These are phyloP conservation scores for Ustilago hordei DNA, from an alignment of 1,284 basidiomycete species.

Conservation along the genomic window DNA sequence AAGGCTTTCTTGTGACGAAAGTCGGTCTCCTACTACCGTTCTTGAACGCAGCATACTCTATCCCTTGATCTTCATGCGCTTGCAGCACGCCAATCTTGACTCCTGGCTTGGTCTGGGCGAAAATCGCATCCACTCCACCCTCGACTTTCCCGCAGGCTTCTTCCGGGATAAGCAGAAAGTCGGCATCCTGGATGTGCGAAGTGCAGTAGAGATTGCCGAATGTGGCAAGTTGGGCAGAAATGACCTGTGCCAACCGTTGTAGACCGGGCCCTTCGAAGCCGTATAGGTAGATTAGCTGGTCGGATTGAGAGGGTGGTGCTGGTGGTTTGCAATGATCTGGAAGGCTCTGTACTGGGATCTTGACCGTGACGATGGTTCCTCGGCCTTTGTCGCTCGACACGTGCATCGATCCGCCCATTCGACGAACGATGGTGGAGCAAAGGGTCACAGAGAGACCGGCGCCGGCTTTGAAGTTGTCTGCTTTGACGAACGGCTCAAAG, in stretches of 20 bases:
- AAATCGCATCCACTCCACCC: slow-evolving; percentile 43
- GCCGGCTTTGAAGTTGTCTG: slow-evolving; percentile 49
- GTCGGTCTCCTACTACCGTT: slow-evolving; percentile 42
- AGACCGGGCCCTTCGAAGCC: slow-evolving; percentile 54
- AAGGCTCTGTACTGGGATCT: slow-evolving; percentile 43
- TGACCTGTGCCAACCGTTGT: slow-evolving; percentile 49
- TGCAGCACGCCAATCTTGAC: slow-evolving; percentile 58
- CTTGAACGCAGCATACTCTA: slow-evolving; percentile 45
- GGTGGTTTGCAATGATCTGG: slow-evolving; percentile 22
- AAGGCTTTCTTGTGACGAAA: slow-evolving; percentile 57
- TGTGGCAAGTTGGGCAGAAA: slow-evolving; percentile 53
- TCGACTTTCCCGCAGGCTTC: slow-evolving; percentile 41
- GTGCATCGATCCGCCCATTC: slow-evolving; percentile 54
- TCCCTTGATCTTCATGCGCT: slow-evolving; percentile 49
- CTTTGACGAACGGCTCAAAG: slow-evolving; percentile 57
- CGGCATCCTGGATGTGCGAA: slow-evolving; percentile 45
- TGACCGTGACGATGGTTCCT: slow-evolving; percentile 53
- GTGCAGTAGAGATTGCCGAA: slow-evolving; percentile 58
- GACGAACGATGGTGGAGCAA: slow-evolving; percentile 43
- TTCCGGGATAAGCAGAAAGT: slow-evolving; percentile 53
- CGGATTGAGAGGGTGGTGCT: slow-evolving; percentile 23
- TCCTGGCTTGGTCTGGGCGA: slow-evolving; percentile 42
- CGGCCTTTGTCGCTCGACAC: slow-evolving; percentile 51
- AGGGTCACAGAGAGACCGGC: slow-evolving; percentile 48
- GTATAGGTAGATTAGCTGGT: slow-evolving; percentile 53